A percentile compares a stretch with the other conserved stretches of the same genome.
Conservation (phyloP, 345 rosid genomes). For the Sapria himalayana region DNA sequence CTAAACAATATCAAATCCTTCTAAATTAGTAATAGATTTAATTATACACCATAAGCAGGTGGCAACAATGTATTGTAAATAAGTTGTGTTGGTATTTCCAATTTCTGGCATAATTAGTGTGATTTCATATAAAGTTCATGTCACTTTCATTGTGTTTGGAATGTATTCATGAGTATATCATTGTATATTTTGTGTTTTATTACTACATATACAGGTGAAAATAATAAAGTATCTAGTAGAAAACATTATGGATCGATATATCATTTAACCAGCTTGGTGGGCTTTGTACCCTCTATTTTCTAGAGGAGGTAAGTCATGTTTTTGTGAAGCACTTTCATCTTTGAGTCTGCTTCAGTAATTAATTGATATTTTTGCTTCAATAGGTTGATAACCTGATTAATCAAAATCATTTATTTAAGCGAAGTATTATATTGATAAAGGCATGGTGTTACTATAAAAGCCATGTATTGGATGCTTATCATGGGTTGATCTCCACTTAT, state of each 20-base stretch:
- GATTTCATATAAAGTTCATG: no score
- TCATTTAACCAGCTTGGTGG: conserved; percentile 98
- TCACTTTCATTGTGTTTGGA: no score
- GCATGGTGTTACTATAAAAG: conserved; percentile 99
- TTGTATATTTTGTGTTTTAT: no score
- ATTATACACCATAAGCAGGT: no score
- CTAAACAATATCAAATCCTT: no score
- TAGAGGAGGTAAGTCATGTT: conserved; percentile 57
- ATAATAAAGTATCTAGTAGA: conserved; percentile 91
- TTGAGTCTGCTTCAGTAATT: conserved; percentile 6
- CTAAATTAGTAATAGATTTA: no score
- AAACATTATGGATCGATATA: conserved; percentile 90
- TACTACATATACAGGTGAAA: conserved; percentile 58
- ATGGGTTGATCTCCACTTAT: conserved; percentile 91
- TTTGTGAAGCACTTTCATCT: conserved; percentile 6
- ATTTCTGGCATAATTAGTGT: no score
- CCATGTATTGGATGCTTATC: conserved; percentile 97
- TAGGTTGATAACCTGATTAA: conserved; percentile 77
- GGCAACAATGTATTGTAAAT: no score
- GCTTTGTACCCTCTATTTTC: conserved; percentile 91
- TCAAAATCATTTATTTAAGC: conserved; percentile 77
- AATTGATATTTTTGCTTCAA: conserved; percentile 6
- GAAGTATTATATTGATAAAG: conserved; percentile 86
- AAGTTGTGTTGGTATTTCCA: no score
- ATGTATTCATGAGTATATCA: no score